phyloP scores from a whole-genome alignment of 208 protist species.

The Crithidia expoeki region DNA sequence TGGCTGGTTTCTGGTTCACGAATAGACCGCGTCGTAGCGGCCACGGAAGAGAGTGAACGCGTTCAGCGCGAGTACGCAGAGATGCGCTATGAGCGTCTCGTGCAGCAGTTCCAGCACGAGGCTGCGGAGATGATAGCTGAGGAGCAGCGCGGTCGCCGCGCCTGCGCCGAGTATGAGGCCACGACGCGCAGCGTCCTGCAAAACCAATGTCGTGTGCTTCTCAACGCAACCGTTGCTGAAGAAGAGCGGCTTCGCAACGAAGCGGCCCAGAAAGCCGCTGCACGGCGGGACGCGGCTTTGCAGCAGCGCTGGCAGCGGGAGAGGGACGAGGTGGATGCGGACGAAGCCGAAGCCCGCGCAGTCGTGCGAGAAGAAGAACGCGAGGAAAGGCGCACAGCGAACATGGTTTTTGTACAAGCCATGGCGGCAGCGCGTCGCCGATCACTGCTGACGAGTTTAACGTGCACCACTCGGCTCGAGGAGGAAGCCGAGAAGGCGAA shows the following conservation, averaged over 20 bases:
- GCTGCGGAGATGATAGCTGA: conserved; percentile 24
- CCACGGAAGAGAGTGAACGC: conserved; percentile 38
- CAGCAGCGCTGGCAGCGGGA: conserved; percentile 27
- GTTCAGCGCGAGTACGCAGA: conserved; percentile 41
- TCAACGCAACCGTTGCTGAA: conserved; percentile 9
- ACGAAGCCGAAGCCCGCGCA: conserved; percentile 53
- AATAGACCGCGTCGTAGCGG: conserved; percentile 33
- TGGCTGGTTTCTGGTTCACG: conserved; percentile 32
- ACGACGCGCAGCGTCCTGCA: conserved; percentile 17
- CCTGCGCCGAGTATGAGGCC: conserved; percentile 28
- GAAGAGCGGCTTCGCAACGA: conserved; percentile 20
- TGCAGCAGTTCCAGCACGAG: conserved; percentile 17
- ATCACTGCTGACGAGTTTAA: conserved; percentile 1
- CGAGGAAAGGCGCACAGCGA: conserved; percentile 35
- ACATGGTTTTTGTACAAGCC: conserved; percentile 23
- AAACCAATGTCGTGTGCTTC: conserved; percentile 13
- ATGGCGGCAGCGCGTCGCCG: conserved; percentile 17
- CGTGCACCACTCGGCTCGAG: background rate
- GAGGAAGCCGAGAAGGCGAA: conserved; percentile 4
- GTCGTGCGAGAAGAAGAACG: conserved; percentile 48
- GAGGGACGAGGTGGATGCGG: conserved; percentile 41
- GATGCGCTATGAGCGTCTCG: conserved; percentile 12
- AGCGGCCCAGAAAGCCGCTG: background rate
- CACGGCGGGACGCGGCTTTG: conserved; percentile 10
- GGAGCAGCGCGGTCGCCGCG: conserved; percentile 23